phyloP scores from a whole-genome alignment of 164 flowering plant genomes.

The Tinospora cordifolia region DNA sequence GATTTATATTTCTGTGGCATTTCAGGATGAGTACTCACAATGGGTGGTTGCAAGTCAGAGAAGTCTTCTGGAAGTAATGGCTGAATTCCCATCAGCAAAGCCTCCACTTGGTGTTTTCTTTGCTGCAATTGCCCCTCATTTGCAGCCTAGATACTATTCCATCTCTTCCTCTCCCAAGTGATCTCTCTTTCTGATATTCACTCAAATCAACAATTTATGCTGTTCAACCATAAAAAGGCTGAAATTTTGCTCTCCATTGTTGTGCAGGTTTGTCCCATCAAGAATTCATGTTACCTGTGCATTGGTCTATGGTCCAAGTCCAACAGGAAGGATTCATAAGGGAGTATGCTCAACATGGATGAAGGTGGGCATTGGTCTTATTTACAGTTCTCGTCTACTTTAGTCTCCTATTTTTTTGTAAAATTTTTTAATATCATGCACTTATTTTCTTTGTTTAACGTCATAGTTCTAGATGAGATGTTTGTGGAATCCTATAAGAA shows the following conservation, averaged over 20 bases:
- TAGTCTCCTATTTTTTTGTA: too few species aligned
- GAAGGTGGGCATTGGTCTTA: slow-evolving; percentile 49
- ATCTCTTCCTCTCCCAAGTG: slow-evolving; percentile 93
- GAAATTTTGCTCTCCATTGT: slow-evolving; percentile 1
- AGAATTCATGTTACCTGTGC: slow-evolving; percentile 90
- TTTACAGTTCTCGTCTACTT: not conserved
- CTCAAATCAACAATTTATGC: not conserved
- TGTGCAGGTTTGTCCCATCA: slow-evolving; percentile 44
- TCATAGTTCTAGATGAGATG: too few species aligned
- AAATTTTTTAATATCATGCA: too few species aligned
- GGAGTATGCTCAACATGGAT: slow-evolving; percentile 97
- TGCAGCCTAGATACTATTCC: slow-evolving; percentile 89
- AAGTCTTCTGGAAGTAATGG: slow-evolving; percentile 87
- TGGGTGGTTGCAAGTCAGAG: slow-evolving; percentile 85
- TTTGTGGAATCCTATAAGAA: too few species aligned
- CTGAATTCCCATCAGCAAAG: slow-evolving; percentile 85
- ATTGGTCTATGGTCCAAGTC: slow-evolving; percentile 65
- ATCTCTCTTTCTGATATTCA: not conserved
- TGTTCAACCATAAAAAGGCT: not conserved
- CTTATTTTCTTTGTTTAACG: too few species aligned
- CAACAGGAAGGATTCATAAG: slow-evolving; percentile 81
- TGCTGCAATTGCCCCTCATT: slow-evolving; percentile 79
- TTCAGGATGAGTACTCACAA: slow-evolving; percentile 76
- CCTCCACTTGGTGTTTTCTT: slow-evolving; percentile 95
- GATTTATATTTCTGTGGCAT: not conserved